Percentiles rank a stretch among this genome's conserved stretches.
Evolutionary conservation across 495 filamentous ascomycete genomes (phyloP).

Genomic region (Terfezia boudieri): DNA sequence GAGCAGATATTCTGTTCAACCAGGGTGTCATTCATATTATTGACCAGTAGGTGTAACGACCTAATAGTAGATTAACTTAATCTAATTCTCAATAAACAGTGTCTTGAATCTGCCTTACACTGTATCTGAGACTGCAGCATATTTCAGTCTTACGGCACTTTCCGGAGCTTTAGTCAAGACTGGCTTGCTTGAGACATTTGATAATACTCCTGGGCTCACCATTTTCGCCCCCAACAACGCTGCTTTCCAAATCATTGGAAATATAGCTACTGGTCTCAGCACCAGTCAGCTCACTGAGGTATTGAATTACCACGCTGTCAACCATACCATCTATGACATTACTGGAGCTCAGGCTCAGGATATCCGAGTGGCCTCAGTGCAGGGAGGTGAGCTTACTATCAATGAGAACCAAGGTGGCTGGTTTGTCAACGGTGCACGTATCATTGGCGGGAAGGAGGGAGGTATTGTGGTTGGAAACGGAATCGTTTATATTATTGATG

Average conservation of each 20-base stretch:
- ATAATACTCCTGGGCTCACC: slow-evolving; percentile 29
- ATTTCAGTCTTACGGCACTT: slow-evolving; percentile 34
- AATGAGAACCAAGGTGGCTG: slow-evolving; percentile 24
- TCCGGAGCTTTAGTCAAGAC: slow-evolving; percentile 32
- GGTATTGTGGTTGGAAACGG: slow-evolving; percentile 43
- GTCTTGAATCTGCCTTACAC: slow-evolving; percentile 28
- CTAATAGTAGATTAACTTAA: no score
- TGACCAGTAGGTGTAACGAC: slow-evolving; percentile 19
- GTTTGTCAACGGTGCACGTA: slow-evolving; percentile 28
- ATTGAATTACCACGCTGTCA: slow-evolving; percentile 38
- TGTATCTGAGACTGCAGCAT: slow-evolving; percentile 26
- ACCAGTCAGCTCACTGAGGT: slow-evolving; percentile 26
- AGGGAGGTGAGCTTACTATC: slow-evolving; percentile 31
- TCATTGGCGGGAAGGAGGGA: slow-evolving; percentile 22
- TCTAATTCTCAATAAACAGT: background rate
- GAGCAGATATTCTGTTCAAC: slow-evolving; percentile 33
- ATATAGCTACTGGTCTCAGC: slow-evolving; percentile 26
- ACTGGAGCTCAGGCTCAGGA: slow-evolving; percentile 24
- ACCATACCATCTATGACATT: slow-evolving; percentile 31
- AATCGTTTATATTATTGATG: slow-evolving; percentile 43
- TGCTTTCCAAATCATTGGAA: slow-evolving; percentile 40
- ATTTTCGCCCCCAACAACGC: slow-evolving; percentile 39
- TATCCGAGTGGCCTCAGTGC: slow-evolving; percentile 23
- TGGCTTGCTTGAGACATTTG: slow-evolving; percentile 24
- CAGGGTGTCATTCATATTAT: slow-evolving; percentile 46